Conservation (phyloP, 2,329 filamentous ascomycete species). For the Coniella vitis region DNA sequence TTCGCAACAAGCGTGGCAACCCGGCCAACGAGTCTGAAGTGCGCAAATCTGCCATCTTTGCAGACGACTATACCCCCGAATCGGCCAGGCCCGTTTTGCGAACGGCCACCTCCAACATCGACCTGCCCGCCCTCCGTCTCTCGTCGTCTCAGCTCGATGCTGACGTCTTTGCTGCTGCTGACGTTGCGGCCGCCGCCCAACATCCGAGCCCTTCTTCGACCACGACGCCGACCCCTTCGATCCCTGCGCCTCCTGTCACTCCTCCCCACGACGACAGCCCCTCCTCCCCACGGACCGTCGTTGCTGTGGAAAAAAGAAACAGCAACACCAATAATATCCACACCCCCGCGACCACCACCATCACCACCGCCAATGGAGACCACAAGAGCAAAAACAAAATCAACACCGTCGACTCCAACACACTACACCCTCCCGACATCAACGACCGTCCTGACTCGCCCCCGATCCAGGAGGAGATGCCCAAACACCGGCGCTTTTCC, state of each 20-base stretch:
- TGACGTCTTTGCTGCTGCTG: slow-evolving; percentile 18
- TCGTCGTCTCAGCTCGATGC: slow-evolving; percentile 20
- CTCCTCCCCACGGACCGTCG: slow-evolving; percentile 17
- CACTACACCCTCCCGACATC: slow-evolving; percentile 20
- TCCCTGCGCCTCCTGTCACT: slow-evolving; percentile 26
- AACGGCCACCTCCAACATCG: slow-evolving; percentile 10
- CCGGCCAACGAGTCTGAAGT: slow-evolving; percentile 54
- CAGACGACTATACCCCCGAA: slow-evolving; percentile 22
- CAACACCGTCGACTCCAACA: slow-evolving; percentile 17
- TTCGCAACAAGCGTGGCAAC: slow-evolving; percentile 51
- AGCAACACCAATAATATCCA: neutral
- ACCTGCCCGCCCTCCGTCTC: slow-evolving; percentile 11
- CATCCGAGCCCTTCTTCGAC: neutral
- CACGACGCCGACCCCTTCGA: slow-evolving; percentile 14
- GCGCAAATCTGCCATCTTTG: slow-evolving; percentile 42
- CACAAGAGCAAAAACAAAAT: neutral
- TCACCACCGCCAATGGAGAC: too few relatives aligned
- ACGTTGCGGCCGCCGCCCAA: slow-evolving; percentile 15
- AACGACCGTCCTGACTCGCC: slow-evolving; percentile 38
- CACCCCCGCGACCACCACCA: slow-evolving; percentile 15
- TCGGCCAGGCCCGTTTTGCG: slow-evolving; percentile 19
- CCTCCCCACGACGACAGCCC: slow-evolving; percentile 23
- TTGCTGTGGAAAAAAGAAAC: neutral
- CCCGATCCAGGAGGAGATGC: slow-evolving; percentile 46
- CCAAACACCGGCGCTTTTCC: slow-evolving; percentile 55